Conservation (phyloP, 352 stramenopile genomes). For the Globisporangium parvum region DNA sequence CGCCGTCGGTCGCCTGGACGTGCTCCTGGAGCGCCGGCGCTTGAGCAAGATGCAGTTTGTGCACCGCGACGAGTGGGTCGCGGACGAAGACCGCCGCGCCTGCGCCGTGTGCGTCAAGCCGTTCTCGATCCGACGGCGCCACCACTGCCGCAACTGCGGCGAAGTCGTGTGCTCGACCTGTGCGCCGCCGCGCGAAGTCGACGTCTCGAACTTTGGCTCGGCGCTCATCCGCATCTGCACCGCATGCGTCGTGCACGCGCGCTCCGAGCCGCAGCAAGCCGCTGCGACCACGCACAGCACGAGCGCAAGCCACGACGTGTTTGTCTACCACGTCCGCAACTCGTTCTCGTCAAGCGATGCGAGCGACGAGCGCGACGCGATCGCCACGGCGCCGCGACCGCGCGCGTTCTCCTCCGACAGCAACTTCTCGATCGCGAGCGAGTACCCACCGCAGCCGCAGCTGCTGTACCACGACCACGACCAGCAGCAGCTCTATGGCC, state of each 20-base stretch:
- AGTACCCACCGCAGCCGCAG: conserved; percentile 19
- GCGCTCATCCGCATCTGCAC: conserved; percentile 56
- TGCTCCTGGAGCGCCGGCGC: conserved; percentile 50
- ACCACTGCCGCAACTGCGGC: conserved; percentile 68
- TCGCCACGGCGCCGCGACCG: conserved; percentile 1
- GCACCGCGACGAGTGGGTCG: conserved; percentile 43
- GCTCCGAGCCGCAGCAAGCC: conserved; percentile 15
- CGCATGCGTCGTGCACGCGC: conserved; percentile 49
- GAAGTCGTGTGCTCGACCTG: conserved; percentile 72
- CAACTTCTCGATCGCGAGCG: conserved; percentile 51
- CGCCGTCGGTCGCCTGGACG: conserved; percentile 34
- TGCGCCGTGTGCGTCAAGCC: conserved; percentile 64
- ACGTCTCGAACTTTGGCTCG: conserved; percentile 25
- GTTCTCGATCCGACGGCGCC: conserved; percentile 50
- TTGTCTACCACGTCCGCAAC: conserved; percentile 36
- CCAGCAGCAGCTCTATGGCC: neutral
- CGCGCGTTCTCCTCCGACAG: conserved; percentile 37
- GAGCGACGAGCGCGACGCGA: conserved; percentile 8
- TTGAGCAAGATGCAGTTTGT: conserved; percentile 56
- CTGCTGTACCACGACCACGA: neutral
- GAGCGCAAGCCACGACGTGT: conserved; percentile 17
- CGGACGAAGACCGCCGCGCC: conserved; percentile 41
- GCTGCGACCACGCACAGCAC: neutral
- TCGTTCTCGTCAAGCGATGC: conserved; percentile 33
- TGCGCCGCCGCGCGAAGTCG: conserved; percentile 46